Evolutionary conservation across 306 rosid species (phyloP).

Genomic region (Betula pendula): DNA sequence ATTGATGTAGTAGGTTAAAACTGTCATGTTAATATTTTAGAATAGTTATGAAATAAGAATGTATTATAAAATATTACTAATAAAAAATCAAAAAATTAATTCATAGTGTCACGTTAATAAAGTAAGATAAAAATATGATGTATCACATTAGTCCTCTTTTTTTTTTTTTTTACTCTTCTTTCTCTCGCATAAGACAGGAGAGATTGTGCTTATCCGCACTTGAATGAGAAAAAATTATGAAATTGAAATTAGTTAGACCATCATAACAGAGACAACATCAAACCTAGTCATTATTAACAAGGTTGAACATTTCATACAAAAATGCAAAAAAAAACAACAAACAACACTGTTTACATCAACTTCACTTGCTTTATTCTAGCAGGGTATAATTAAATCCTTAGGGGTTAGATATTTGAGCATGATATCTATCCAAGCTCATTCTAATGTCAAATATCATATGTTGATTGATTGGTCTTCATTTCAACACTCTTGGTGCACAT

Average conservation of each 20-base stretch:
- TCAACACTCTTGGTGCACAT: slow-evolving; percentile 59
- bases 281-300: background rate
- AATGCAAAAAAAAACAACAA: background rate
- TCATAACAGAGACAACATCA: background rate
- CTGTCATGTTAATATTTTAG: too few species aligned
- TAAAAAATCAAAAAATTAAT: too few species aligned
- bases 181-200: too few species aligned
- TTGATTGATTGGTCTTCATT: too few species aligned
- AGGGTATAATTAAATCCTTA: background rate
- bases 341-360: background rate
- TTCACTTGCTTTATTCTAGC: background rate
- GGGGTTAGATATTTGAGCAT: background rate
- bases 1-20: too few species aligned
- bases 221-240: background rate
- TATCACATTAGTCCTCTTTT: too few species aligned
- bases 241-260: background rate
- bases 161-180: too few species aligned
- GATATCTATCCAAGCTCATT: background rate
- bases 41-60: too few species aligned
- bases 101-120: too few species aligned
- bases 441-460: background rate
- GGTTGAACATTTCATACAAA: background rate
- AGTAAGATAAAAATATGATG: too few species aligned
- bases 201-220: background rate
- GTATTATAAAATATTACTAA: too few species aligned